Evolutionary conservation across 1,139 yeast genomes (phyloP), one percentile per base, ranked within the genome.

Genomic region (Blastobotrys malaysiensis): DNA sequence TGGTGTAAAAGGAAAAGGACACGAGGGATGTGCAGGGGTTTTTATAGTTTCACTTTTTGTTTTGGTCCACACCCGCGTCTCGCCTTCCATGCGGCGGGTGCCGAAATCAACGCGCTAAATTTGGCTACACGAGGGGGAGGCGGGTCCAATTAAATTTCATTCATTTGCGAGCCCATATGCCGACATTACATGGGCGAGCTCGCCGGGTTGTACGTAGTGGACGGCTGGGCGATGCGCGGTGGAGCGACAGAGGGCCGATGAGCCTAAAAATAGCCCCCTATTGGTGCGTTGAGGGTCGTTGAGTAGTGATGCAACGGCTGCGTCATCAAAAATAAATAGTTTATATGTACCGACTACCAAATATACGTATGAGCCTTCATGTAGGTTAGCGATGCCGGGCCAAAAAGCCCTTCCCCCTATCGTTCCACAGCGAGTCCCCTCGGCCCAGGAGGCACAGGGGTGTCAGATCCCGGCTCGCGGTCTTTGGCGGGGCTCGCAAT

Each of bases 361-460:
- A 3, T 39, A 39, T n/a, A 20, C 14, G 19, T 43, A 43, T 9
- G n/a, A n/a, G n/a, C n/a, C n/a, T 11, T 18, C 14, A 45, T 20
- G 26, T 19, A 11, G 18, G 13, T n/a, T 27, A 47, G 44, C 36
- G 21, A 14, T 27, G 36, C 27, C 22, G 31, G 2, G 49, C 49
- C 44, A 47, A 19, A 9, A 47, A 47, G 36, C 44, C 31, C n/a
- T 19, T 14, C 6, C 49, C 49, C 20, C 49, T 31, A 16, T 47
- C 39, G 5, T 26, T 18, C 49, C 49, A 47, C 16, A 31, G 49
- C n/a, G 20, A 7, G 16, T 18, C 44, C 31, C 24, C 27, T 5
- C 46, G 27, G 14, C 22, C 36, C 14, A 47, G 26, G 18, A 47
- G 44, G 19, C 39, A 21, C 16, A 27, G 43, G 7, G 43, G 43